These are phyloP conservation scores for Cutaneotrichosporon spelunceum DNA, from an alignment of 1,284 basidiomycete genomes.

Conservation along the genomic window DNA sequence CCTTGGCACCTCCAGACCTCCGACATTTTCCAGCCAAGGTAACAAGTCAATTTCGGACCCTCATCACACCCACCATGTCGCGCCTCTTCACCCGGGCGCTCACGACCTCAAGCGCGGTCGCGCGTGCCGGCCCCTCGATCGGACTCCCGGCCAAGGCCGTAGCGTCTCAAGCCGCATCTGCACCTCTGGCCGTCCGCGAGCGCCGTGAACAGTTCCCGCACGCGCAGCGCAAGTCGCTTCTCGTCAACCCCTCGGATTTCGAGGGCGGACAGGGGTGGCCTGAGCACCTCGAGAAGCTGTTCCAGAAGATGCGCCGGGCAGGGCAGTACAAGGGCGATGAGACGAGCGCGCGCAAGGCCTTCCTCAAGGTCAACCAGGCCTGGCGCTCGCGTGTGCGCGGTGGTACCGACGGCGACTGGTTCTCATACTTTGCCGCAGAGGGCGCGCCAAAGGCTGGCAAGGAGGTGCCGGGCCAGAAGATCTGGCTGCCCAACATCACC, in stretches of 20 bases:
- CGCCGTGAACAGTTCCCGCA: conserved; percentile 30
- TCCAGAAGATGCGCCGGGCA: conserved; percentile 34
- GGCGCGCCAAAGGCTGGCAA: conserved; percentile 17
- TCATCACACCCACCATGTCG: conserved; percentile 34
- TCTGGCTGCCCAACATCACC: conserved; percentile 84
- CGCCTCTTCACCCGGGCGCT: conserved; percentile 38
- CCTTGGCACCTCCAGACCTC: neutral
- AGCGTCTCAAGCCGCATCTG: conserved; percentile 23
- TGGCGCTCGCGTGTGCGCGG: conserved; percentile 46
- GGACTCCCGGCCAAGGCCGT: neutral
- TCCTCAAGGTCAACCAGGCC: conserved; percentile 33
- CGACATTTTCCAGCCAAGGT: conserved; percentile 22
- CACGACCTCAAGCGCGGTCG: conserved; percentile 21
- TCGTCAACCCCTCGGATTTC: conserved; percentile 25
- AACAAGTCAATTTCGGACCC: neutral
- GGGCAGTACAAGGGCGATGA: conserved; percentile 37
- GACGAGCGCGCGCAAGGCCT: conserved; percentile 33
- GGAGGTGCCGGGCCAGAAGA: conserved; percentile 68
- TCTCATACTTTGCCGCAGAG: conserved; percentile 13
- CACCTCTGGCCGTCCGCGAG: conserved; percentile 37
- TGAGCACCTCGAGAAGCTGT: conserved; percentile 38
- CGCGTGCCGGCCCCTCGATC: conserved; percentile 20
- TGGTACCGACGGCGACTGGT: conserved; percentile 2
- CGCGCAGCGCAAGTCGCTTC: conserved; percentile 23
- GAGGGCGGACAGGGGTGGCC: conserved; percentile 29